phyloP scores from a whole-genome alignment of 2,329 filamentous ascomycete genomes.

The Byssochlamys sp. region DNA sequence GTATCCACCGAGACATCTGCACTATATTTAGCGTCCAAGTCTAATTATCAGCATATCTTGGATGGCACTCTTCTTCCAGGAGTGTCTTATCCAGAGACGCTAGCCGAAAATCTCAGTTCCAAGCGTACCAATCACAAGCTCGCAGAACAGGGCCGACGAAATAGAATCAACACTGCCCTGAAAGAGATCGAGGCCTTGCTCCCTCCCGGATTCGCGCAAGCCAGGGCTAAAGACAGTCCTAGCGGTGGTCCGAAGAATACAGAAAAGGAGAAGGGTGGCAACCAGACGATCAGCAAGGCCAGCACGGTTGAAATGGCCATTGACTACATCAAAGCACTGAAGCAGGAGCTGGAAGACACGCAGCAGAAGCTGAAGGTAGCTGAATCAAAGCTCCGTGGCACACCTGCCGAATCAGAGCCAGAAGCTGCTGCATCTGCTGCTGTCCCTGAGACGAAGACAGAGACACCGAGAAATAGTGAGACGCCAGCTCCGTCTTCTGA shows the following conservation, averaged over 20 bases:
- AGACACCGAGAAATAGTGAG: not conserved
- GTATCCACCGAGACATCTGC: slow-evolving; percentile 52
- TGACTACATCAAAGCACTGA: slow-evolving; percentile 79
- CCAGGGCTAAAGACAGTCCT: slow-evolving; percentile 28
- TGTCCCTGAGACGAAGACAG: not conserved
- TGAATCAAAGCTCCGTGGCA: slow-evolving; percentile 48
- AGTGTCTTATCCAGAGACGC: slow-evolving; percentile 77
- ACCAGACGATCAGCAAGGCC: slow-evolving; percentile 74
- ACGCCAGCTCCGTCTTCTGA: not conserved
- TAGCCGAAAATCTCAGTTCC: slow-evolving; percentile 87
- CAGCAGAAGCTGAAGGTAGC: slow-evolving; percentile 55
- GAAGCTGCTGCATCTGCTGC: not conserved
- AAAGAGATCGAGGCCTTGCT: slow-evolving; percentile 82
- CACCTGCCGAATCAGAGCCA: not conserved
- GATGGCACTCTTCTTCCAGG: slow-evolving; percentile 87
- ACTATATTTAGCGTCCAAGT: slow-evolving; percentile 82
- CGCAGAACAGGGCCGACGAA: slow-evolving; percentile 87
- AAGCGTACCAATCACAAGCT: slow-evolving; percentile 98
- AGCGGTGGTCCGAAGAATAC: slow-evolving; percentile 28
- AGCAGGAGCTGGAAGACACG: slow-evolving; percentile 60
- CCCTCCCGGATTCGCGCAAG: slow-evolving; percentile 46
- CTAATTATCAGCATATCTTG: slow-evolving; percentile 94
- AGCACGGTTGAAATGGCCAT: slow-evolving; percentile 97
- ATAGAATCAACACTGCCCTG: slow-evolving; percentile 87
- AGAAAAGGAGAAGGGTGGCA: slow-evolving; percentile 31